phyloP scores from a whole-genome alignment of 2,329 filamentous ascomycete species.

The Diaporthe humulicola region DNA sequence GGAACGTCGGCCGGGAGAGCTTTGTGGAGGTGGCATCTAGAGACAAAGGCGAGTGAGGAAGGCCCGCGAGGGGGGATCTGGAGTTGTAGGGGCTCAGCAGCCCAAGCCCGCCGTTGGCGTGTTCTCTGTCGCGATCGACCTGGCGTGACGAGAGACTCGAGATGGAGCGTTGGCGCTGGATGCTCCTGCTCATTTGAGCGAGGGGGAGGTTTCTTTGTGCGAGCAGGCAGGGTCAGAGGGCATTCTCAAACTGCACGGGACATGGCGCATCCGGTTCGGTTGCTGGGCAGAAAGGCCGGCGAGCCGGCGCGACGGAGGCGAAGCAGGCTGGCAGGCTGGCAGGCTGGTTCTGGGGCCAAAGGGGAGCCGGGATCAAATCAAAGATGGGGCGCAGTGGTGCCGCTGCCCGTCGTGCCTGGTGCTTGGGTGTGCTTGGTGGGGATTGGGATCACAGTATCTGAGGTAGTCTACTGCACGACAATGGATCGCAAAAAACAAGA shows the following conservation, averaged over 20 bases:
- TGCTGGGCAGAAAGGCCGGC: conserved; percentile 19
- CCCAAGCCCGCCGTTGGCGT: conserved; percentile 37
- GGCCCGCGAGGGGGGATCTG: conserved; percentile 40
- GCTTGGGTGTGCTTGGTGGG: neutral
- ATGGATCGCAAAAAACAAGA: conserved; percentile 15
- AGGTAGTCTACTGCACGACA: conserved; percentile 19
- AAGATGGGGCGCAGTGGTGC: conserved; percentile 10
- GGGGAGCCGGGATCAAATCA: neutral
- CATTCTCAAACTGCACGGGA: conserved; percentile 18
- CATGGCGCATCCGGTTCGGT: conserved; percentile 26
- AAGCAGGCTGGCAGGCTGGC: conserved; percentile 12
- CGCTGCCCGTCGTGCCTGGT: neutral
- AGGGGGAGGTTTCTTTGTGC: conserved; percentile 27
- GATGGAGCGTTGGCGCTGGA: conserved; percentile 41
- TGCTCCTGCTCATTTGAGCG: conserved; percentile 41
- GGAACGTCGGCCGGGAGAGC: conserved; percentile 35
- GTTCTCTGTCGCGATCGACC: conserved; percentile 38
- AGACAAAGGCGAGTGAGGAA: conserved; percentile 35
- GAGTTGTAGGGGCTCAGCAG: conserved; percentile 40
- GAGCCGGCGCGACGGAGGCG: conserved; percentile 21
- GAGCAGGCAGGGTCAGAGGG: conserved; percentile 22
- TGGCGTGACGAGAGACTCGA: conserved; percentile 40
- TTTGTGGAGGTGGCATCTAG: conserved; percentile 38
- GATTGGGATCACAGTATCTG: conserved; percentile 1
- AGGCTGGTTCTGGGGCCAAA: conserved; percentile 14